Conservation (phyloP, 202 grass and related monocot species). For the Bolboschoenoplectus hybrid region DNA sequence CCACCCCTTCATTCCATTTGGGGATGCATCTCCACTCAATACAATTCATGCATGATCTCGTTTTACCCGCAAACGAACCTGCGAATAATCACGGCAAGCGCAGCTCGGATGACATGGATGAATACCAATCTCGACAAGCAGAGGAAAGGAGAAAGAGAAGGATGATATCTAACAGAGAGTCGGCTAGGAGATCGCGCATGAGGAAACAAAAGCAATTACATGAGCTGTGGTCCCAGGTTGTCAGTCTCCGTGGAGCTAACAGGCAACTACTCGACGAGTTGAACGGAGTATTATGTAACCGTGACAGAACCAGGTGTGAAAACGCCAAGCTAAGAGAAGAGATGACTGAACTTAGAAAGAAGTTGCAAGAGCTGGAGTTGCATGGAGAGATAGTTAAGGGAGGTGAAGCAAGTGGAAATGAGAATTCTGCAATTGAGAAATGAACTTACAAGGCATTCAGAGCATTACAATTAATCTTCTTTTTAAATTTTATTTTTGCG, state of each 20-base stretch:
- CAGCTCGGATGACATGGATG: conserved; percentile 71
- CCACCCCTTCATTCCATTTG: conserved; percentile 55
- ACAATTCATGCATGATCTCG: conserved; percentile 28
- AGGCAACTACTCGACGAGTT: conserved; percentile 79
- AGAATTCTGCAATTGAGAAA: conserved; percentile 23
- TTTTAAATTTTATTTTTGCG: not conserved
- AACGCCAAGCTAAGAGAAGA: conserved; percentile 68
- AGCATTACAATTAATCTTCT: conserved; percentile 4
- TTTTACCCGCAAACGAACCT: conserved; percentile 36
- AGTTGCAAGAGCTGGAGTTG: conserved; percentile 53
- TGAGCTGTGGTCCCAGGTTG: conserved; percentile 77
- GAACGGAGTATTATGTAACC: conserved; percentile 68
- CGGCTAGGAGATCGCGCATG: conserved; percentile 85
- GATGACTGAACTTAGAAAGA: conserved; percentile 49
- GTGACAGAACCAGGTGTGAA: conserved; percentile 51
- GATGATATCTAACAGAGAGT: conserved; percentile 93
- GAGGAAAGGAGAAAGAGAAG: conserved; percentile 87
- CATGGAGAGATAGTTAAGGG: conserved; percentile 3
- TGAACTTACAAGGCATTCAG: conserved; percentile 32
- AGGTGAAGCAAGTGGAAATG: conserved; percentile 25
- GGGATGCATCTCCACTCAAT: conserved; percentile 34
- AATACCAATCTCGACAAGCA: conserved; percentile 60
- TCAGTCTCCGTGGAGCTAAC: conserved; percentile 68
- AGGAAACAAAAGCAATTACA: conserved; percentile 92
- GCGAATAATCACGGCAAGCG: conserved; percentile 29